These are phyloP conservation scores for Trichophyton simii DNA, from an alignment of 2,329 filamentous ascomycete species.

Conservation along the genomic window DNA sequence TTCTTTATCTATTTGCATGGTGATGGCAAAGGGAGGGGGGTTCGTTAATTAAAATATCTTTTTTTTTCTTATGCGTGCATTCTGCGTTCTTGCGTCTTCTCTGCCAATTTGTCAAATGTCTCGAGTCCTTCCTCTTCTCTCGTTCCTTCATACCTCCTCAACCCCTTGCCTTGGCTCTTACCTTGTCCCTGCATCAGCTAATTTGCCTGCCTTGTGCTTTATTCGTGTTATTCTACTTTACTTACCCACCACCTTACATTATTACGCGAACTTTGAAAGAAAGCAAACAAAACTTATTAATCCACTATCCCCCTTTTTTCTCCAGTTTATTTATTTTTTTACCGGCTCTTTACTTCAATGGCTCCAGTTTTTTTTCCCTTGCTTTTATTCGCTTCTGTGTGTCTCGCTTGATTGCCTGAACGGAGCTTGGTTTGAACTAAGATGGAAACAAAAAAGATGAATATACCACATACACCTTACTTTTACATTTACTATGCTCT, in stretches of 20 bases:
- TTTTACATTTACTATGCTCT: too few relatives aligned
- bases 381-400: background rate
- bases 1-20: constrained; percentile 3
- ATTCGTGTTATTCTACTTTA: background rate
- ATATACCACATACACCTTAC: background rate
- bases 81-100: background rate
- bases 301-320: background rate
- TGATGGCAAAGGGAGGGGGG: background rate
- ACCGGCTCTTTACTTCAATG: background rate
- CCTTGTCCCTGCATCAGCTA: background rate
- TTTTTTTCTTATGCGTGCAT: background rate
- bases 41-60: background rate
- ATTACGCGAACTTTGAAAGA: background rate
- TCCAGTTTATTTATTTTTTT: background rate
- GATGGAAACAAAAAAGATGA: background rate
- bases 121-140: background rate
- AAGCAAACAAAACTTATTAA: background rate
- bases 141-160: background rate
- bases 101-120: background rate
- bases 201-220: background rate
- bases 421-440: background rate
- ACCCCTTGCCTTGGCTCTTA: too few relatives aligned
- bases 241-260: background rate
- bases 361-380: background rate
- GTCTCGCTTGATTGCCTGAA: background rate